These are phyloP conservation scores for Cyamopsis tetragonoloba DNA, from an alignment of 306 rosid genomes.

Conservation along the genomic window DNA sequence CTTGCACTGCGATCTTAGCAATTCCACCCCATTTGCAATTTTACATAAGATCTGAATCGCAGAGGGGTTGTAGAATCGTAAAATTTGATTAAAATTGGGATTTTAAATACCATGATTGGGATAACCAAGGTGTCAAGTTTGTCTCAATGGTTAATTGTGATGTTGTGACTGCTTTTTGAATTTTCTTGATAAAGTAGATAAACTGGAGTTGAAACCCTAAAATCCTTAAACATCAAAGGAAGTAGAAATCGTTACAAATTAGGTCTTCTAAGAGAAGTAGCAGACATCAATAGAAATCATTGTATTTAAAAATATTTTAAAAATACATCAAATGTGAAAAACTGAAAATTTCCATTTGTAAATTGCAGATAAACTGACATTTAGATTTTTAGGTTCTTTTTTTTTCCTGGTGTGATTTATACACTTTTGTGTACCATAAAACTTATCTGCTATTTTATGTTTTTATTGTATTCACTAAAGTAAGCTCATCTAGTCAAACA, in stretches of 20 bases:
- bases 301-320: neutral
- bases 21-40: no score
- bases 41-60: no score
- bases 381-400: neutral
- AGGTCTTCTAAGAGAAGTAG: neutral
- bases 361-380: neutral
- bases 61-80: no score
- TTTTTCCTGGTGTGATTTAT: neutral
- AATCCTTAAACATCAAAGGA: neutral
- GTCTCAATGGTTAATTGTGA: neutral
- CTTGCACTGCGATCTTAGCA: no score
- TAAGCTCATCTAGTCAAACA: neutral
- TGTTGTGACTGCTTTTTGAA: neutral
- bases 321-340: neutral
- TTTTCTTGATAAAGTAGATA: neutral
- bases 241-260: neutral
- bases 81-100: no score
- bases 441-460: neutral
- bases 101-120: no score
- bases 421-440: neutral
- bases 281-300: neutral
- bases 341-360: neutral
- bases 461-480: neutral
- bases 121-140: neutral
- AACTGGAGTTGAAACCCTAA: neutral